These are phyloP conservation scores for Tanacetum coccineum DNA, from an alignment of 129 eudicot species.

Conservation along the genomic window DNA sequence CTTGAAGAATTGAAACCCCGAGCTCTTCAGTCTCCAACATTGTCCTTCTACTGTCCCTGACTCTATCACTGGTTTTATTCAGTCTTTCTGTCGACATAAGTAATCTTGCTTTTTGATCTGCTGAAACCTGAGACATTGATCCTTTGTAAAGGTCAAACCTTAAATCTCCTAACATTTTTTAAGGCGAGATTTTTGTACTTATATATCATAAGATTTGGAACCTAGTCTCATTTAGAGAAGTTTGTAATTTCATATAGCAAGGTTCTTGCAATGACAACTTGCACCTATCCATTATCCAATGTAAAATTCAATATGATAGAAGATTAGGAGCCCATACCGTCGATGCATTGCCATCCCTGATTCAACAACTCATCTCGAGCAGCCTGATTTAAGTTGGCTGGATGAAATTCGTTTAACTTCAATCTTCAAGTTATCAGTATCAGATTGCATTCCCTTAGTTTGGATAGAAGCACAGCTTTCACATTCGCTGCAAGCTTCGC, in stretches of 20 bases:
- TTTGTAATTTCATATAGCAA: background rate
- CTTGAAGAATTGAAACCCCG: constrained; percentile 58
- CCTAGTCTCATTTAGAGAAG: constrained; percentile 1
- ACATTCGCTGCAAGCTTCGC: constrained; percentile 62
- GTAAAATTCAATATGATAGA: background rate
- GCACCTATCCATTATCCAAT: background rate
- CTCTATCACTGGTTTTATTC: constrained; percentile 47
- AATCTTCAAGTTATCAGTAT: constrained; percentile 59
- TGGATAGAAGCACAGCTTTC: constrained; percentile 64
- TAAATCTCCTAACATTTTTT: background rate
- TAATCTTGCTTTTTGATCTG: constrained; percentile 53
- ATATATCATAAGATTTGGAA: background rate
- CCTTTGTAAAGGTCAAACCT: background rate
- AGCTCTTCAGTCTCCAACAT: constrained; percentile 35
- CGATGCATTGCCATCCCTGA: constrained; percentile 53
- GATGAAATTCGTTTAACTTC: constrained; percentile 54
- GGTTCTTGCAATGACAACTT: background rate
- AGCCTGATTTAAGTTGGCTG: constrained; percentile 55
- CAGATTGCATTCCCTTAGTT: constrained; percentile 65
- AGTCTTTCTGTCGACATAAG: constrained; percentile 56
- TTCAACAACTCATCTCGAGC: constrained; percentile 61
- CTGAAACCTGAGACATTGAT: constrained; percentile 37
- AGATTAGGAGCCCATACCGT: constrained; percentile 35
- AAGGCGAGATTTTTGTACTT: constrained; percentile 3
- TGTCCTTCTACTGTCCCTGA: constrained; percentile 45